Evolutionary conservation across 176 grass and related monocot species (phyloP).

Genomic region (Aegilops speltoides): DNA sequence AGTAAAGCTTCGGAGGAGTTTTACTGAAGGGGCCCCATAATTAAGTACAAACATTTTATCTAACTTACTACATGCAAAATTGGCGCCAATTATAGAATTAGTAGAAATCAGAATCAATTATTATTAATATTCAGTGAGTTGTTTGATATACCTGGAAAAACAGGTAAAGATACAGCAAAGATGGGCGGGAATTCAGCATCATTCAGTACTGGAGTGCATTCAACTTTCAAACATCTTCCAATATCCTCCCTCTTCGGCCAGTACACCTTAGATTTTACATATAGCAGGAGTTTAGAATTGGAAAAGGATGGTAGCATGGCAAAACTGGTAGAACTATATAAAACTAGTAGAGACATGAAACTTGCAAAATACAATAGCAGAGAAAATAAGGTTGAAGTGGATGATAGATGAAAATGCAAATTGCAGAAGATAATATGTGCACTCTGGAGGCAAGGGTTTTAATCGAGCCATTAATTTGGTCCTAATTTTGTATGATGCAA

Average conservation of each 20-base stretch:
- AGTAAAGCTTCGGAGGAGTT: constrained; percentile 21
- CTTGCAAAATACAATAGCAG: constrained; percentile 16
- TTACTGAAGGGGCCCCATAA: constrained; percentile 13
- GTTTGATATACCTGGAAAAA: constrained; percentile 70
- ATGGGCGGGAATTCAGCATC: constrained; percentile 64
- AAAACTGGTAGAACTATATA: neutral
- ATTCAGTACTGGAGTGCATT: constrained; percentile 67
- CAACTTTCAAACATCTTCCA: constrained; percentile 88
- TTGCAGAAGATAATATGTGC: constrained; percentile 19
- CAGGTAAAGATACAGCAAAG: constrained; percentile 77
- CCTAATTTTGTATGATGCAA: neutral
- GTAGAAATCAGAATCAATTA: constrained; percentile 13
- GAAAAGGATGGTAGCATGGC: constrained; percentile 9
- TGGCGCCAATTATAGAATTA: neutral
- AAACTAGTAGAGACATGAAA: neutral
- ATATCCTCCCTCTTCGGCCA: constrained; percentile 82
- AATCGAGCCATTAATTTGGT: neutral
- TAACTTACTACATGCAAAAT: neutral
- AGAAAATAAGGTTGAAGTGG: neutral
- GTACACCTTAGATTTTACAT: constrained; percentile 67
- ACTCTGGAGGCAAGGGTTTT: neutral
- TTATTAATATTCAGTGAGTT: constrained; percentile 1
- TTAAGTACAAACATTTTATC: neutral
- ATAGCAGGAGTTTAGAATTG: constrained; percentile 34
- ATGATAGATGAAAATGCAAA: constrained; percentile 14